Conservation (phyloP, 768 basidiomycete genomes). For the Tricholoma furcatifolium region DNA sequence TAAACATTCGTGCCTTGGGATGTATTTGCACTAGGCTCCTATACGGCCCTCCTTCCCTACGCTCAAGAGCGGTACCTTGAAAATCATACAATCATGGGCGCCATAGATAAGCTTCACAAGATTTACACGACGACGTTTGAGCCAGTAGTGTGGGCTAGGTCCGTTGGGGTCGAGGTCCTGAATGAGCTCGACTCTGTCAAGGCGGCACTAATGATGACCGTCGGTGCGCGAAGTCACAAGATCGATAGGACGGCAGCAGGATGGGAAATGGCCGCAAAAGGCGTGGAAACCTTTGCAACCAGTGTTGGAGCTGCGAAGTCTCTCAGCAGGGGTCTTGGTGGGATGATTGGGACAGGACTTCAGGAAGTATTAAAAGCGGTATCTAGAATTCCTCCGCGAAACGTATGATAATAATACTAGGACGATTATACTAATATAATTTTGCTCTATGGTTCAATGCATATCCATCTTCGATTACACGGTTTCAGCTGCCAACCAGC, state of each 20-base stretch:
- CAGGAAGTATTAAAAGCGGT: constrained; percentile 25
- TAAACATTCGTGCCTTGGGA: background rate
- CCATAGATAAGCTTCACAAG: constrained; percentile 88
- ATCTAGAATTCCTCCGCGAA: constrained; percentile 1
- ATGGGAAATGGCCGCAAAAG: constrained; percentile 41
- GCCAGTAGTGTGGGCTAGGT: constrained; percentile 83
- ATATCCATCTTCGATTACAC: background rate
- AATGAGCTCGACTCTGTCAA: constrained; percentile 89
- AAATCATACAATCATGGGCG: constrained; percentile 84
- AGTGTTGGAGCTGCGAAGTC: constrained; percentile 31
- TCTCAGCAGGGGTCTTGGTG: constrained; percentile 24
- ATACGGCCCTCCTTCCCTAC: constrained; percentile 75
- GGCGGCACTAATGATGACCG: constrained; percentile 78
- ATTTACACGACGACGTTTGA: constrained; percentile 68
- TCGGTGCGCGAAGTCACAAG: constrained; percentile 42
- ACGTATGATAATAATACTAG: background rate
- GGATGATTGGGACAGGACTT: constrained; percentile 27
- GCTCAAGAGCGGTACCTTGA: constrained; percentile 77
- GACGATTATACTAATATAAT: background rate
- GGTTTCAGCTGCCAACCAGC: constrained; percentile 2
- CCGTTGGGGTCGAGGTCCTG: constrained; percentile 84
- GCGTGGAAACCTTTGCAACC: constrained; percentile 42
- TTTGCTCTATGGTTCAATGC: background rate
- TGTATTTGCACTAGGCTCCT: constrained; percentile 50
- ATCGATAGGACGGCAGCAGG: constrained; percentile 12